Evolutionary conservation across 495 filamentous ascomycete genomes (phyloP), one percentile per base, ranked within the genome.

Genomic region (Neurospora sp.): DNA sequence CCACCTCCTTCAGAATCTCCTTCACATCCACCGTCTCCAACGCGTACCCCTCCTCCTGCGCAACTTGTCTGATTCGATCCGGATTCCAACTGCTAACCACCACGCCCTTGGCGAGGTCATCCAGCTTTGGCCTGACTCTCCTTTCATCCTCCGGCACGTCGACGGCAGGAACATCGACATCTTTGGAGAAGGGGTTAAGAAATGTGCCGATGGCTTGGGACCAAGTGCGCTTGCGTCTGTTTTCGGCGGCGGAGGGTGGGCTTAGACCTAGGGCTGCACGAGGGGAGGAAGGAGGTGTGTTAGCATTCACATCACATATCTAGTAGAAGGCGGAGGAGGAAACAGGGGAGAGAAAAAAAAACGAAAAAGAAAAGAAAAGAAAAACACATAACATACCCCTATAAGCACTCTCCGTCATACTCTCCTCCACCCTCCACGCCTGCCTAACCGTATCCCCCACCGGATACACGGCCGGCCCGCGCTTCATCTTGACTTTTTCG

Each of bases 381-480:
- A 35, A 46, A 39, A 53, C 31, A 75, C 76, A 66, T n/a, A 78
- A 75, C 76, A 66, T 27, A 78, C 78, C 71, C 18, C 31, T 27
- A 59, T 71, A 40, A 31, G 72, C 73, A 70, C 70, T 41, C 10
- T 69, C 37, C 4, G 72, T 73, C 48, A 77, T 74, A 2, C 73
- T 38, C 38, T 71, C 53, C 72, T 76, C 71, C 10, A 81, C 44
- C 39, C 12, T 37, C 66, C 69, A 69, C 71, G 71, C 31, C 74
- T 81, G 78, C 48, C 40, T 12, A 22, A 40, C 39, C 40, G 79
- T 81, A 59, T 81, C 79, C 3, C 79, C 79, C 14, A 78, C 40
- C 8, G 76, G 76, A 40, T 71, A 80, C 9, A 73, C 14, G 1
- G 78, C 75, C 39, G 73, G 76, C 0, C 79, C 79, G 0, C 9